A percentile compares a stretch with the other conserved stretches of the same genome.
phyloP scores from a whole-genome alignment of 495 filamentous ascomycete species.

The Hypoxylon lienhwacheense region DNA sequence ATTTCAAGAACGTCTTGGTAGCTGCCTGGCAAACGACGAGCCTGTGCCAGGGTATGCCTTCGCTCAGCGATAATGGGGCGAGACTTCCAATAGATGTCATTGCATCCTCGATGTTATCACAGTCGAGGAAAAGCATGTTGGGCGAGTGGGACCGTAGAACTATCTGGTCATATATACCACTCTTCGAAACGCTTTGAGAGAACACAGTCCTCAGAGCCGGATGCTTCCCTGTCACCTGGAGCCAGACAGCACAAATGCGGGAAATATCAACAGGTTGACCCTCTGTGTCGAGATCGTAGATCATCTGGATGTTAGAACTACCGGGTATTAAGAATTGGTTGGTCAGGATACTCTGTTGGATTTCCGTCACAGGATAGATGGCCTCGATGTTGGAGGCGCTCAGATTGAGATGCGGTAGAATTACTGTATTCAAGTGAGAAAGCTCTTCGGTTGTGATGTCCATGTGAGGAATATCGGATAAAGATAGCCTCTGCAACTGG shows the following conservation, averaged over 20 bases:
- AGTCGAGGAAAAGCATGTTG: constrained; percentile 53
- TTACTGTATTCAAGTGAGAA: constrained; percentile 51
- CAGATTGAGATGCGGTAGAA: constrained; percentile 55
- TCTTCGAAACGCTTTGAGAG: constrained; percentile 45
- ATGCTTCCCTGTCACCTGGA: constrained; percentile 44
- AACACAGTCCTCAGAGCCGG: constrained; percentile 50
- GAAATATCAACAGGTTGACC: constrained; percentile 45
- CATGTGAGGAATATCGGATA: constrained; percentile 65
- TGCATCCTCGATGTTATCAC: constrained; percentile 44
- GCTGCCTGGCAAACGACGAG: constrained; percentile 50
- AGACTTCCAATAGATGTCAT: constrained; percentile 47
- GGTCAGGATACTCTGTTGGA: constrained; percentile 69
- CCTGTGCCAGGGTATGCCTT: constrained; percentile 48
- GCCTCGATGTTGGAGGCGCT: constrained; percentile 51
- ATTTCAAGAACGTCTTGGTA: constrained; percentile 48
- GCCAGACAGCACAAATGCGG: constrained; percentile 51
- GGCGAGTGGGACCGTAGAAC: constrained; percentile 47
- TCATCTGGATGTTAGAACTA: constrained; percentile 62
- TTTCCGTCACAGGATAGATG: constrained; percentile 65
- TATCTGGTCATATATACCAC: constrained; percentile 47
- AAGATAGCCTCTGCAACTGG: constrained; percentile 55
- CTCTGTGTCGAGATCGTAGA: constrained; percentile 57
- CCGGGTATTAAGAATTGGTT: constrained; percentile 59
- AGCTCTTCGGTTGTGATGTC: constrained; percentile 62
- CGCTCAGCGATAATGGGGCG: constrained; percentile 39